phyloP scores from a whole-genome alignment of 2,329 filamentous ascomycete genomes.

The Fusarium nisikadoi region DNA sequence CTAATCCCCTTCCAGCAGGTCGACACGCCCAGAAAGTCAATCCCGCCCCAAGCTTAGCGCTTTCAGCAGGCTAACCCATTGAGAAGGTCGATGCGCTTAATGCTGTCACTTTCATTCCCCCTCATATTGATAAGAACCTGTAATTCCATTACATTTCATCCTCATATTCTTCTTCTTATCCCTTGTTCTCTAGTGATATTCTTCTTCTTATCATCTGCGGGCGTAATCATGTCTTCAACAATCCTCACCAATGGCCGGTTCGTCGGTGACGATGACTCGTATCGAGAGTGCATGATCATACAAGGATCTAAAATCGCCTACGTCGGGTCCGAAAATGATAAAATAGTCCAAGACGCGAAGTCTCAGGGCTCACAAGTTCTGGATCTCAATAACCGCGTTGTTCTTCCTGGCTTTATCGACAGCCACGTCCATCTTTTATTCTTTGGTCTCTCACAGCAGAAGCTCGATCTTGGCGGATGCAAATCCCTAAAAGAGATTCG shows the following conservation, averaged over 20 bases:
- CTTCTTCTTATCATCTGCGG: neutral
- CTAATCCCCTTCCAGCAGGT: neutral
- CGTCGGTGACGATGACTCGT: neutral
- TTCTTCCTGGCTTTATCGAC: slow-evolving; percentile 63
- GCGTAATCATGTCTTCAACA: neutral
- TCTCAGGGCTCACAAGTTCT: slow-evolving; percentile 29
- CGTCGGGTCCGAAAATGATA: slow-evolving; percentile 1
- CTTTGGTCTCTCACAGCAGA: slow-evolving; percentile 59
- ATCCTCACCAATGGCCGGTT: slow-evolving; percentile 4
- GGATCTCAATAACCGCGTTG: slow-evolving; percentile 45
- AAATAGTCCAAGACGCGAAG: slow-evolving; percentile 3
- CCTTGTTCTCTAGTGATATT: neutral
- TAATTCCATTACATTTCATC: neutral
- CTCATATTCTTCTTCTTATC: too few relatives aligned
- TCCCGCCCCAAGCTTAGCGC: neutral
- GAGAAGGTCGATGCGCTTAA: neutral
- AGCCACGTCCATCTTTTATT: slow-evolving; percentile 63
- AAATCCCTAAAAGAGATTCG: slow-evolving; percentile 58
- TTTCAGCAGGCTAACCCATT: neutral
- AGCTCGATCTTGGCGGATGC: slow-evolving; percentile 56
- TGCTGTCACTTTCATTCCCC: neutral
- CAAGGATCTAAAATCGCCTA: slow-evolving; percentile 15
- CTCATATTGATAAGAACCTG: neutral
- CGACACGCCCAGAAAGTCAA: neutral
- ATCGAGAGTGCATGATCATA: slow-evolving; percentile 13